A percentile compares a stretch with the other conserved stretches of the same genome.
These are phyloP conservation scores for Auricularia heimuer DNA, from an alignment of 768 basidiomycete genomes.

Conservation along the genomic window DNA sequence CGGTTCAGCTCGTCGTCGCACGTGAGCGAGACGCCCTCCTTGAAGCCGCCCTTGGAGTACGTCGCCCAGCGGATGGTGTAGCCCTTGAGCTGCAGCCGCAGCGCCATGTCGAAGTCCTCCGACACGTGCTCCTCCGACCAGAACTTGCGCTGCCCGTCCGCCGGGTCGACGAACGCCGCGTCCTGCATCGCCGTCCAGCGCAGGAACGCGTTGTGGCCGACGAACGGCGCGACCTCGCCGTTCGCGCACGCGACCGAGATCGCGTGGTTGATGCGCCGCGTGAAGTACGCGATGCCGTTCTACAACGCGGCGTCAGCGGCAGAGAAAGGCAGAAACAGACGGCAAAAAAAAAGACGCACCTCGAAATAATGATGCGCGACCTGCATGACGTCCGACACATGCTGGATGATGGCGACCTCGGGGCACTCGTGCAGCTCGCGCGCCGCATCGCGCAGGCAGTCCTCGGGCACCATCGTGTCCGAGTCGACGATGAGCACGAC, in stretches of 20 bases:
- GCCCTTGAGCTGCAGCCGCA: constrained; percentile 36
- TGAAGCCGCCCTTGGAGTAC: constrained; percentile 26
- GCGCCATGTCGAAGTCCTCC: constrained; percentile 77
- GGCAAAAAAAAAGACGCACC: constrained; percentile 5
- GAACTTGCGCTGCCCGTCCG: constrained; percentile 56
- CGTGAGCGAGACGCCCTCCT: constrained; percentile 30
- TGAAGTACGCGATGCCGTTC: constrained; percentile 27
- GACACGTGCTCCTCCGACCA: constrained; percentile 80
- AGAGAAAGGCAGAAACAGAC: too few species aligned
- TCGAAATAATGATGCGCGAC: constrained; percentile 27
- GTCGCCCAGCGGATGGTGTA: constrained; percentile 26
- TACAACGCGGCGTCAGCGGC: background rate
- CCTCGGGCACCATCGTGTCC: constrained; percentile 41
- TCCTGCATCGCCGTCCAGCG: constrained; percentile 32
- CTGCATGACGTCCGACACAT: constrained; percentile 32
- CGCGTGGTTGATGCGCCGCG: constrained; percentile 20
- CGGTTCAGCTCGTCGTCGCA: constrained; percentile 29
- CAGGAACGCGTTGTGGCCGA: constrained; percentile 61
- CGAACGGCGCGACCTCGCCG: constrained; percentile 75
- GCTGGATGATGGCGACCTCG: constrained; percentile 42
- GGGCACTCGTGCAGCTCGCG: constrained; percentile 40
- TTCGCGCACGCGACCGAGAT: constrained; percentile 45
- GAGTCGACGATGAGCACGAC: constrained; percentile 42
- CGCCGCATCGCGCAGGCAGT: constrained; percentile 44
- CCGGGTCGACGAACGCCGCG: constrained; percentile 61